phyloP scores from a whole-genome alignment of 2,329 filamentous ascomycete genomes.

The Fusarium gaditjirri region DNA sequence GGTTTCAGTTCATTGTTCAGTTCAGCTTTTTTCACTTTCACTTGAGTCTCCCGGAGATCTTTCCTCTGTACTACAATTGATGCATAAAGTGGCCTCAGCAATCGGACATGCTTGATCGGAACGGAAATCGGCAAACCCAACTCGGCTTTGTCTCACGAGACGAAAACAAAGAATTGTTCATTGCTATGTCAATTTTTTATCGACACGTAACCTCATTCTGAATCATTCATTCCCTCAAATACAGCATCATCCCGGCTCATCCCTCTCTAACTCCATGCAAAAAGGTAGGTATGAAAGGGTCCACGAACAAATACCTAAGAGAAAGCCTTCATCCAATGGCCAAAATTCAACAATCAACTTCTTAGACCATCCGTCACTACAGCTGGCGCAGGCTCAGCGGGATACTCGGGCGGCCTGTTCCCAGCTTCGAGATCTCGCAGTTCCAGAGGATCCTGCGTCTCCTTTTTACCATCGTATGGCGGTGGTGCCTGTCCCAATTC shows the following conservation, averaged over 20 bases:
- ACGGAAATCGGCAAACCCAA: neutral
- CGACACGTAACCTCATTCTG: neutral
- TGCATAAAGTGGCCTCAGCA: neutral
- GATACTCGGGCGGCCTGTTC: constrained; percentile 46
- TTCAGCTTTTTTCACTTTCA: neutral
- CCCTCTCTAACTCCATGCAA: neutral
- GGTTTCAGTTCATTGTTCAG: neutral
- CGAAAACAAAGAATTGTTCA: neutral
- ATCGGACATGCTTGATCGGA: neutral
- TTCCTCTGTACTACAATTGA: neutral
- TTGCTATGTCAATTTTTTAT: neutral
- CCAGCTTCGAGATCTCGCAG: constrained; percentile 44
- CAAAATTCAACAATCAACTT: neutral
- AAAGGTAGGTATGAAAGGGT: neutral
- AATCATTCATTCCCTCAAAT: neutral
- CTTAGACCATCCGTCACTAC: constrained; percentile 36
- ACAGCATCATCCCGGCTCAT: neutral
- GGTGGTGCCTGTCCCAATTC: constrained; percentile 73
- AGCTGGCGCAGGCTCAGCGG: constrained; percentile 40
- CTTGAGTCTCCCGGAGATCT: neutral
- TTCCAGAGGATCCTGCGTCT: constrained; percentile 35
- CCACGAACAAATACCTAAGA: neutral
- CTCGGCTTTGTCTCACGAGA: neutral
- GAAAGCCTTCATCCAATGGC: neutral
- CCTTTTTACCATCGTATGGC: constrained; percentile 61